Percentiles rank a stretch among this genome's conserved stretches.
These are phyloP conservation scores for Chondrus crispus DNA, from an alignment of 23 red algal genomes.

Conservation along the genomic window DNA sequence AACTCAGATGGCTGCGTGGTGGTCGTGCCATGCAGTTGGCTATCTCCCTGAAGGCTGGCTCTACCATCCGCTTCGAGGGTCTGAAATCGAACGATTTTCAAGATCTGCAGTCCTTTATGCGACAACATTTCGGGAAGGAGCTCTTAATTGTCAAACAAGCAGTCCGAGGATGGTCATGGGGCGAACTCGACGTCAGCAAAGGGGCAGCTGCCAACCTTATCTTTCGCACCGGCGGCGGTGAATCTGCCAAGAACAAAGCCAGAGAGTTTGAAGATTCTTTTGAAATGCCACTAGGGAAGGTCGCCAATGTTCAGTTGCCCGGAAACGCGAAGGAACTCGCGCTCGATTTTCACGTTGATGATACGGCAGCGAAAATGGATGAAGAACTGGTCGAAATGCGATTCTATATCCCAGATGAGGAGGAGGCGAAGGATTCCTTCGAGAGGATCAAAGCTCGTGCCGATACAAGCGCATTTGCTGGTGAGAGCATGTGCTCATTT, in stretches of 20 bases:
- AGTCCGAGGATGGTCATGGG: slow-evolving; percentile 77
- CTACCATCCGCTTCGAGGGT: slow-evolving; percentile 73
- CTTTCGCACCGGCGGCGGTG: slow-evolving; percentile 67
- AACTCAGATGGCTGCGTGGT: slow-evolving; percentile 74
- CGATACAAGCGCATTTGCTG: slow-evolving; percentile 88
- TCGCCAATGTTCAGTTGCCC: slow-evolving; percentile 82
- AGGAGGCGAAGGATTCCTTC: slow-evolving; percentile 65
- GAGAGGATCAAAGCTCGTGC: slow-evolving; percentile 71
- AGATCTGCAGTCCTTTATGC: slow-evolving; percentile 42
- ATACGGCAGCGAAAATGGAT: slow-evolving; percentile 85
- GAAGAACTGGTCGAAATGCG: slow-evolving; percentile 96
- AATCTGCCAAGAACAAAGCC: slow-evolving; percentile 18
- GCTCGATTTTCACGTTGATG: slow-evolving; percentile 98
- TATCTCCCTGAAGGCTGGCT: slow-evolving; percentile 38
- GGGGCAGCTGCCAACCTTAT: slow-evolving; percentile 48
- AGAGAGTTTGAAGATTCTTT: slow-evolving; percentile 75
- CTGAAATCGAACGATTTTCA: slow-evolving; percentile 53
- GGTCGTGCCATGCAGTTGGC: slow-evolving; percentile 76
- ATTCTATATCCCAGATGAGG: slow-evolving; percentile 70
- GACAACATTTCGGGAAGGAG: slow-evolving; percentile 14
- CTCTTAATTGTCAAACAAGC: slow-evolving; percentile 71
- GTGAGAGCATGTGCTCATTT: slow-evolving; percentile 88
- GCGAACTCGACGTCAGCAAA: slow-evolving; percentile 57
- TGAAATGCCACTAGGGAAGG: slow-evolving; percentile 77
- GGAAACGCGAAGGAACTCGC: slow-evolving; percentile 79